phyloP scores from a whole-genome alignment of 2,329 filamentous ascomycete genomes.

The Penicillium sp. region DNA sequence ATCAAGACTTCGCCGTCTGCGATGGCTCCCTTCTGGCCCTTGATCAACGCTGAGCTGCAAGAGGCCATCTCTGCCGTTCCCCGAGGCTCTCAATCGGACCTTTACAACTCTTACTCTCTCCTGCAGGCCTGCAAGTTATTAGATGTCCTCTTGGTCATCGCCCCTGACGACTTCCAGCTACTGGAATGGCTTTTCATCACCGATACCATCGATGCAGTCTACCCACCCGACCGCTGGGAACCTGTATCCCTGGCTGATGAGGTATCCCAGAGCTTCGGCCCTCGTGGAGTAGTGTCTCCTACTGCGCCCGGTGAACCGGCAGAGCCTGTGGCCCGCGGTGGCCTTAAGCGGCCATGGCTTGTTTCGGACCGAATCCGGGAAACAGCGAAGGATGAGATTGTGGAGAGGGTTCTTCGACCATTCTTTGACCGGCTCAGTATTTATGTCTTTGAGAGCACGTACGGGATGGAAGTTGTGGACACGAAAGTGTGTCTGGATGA shows the following conservation, averaged over 20 bases:
- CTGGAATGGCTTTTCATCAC: conserved; percentile 98
- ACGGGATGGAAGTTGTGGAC: conserved; percentile 77
- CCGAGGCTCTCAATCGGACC: conserved; percentile 71
- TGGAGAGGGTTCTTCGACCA: conserved; percentile 77
- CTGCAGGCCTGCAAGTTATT: conserved; percentile 93
- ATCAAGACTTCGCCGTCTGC: conserved; percentile 80
- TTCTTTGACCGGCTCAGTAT: conserved; percentile 94
- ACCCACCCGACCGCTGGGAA: conserved; percentile 71
- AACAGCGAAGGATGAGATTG: conserved; percentile 63
- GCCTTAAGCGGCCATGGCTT: conserved; percentile 47
- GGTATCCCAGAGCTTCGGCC: conserved; percentile 74
- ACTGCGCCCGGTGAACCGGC: conserved; percentile 32
- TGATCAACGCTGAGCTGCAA: conserved; percentile 85
- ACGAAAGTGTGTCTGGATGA: conserved; percentile 65
- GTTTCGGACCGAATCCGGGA: conserved; percentile 55
- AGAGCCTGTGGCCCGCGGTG: conserved; percentile 28
- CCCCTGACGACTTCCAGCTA: conserved; percentile 96
- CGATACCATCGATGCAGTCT: conserved; percentile 94
- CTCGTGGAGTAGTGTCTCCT: conserved; percentile 37
- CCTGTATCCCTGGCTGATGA: conserved; percentile 82
- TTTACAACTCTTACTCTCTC: conserved; percentile 75
- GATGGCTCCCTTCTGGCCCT: conserved; percentile 84
- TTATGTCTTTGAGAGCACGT: conserved; percentile 88
- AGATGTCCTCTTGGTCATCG: conserved; percentile 81
- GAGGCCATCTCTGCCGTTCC: conserved; percentile 76